Evolutionary conservation across 352 stramenopile species (phyloP).

Genomic region (Globisporangium paroecandrum): DNA sequence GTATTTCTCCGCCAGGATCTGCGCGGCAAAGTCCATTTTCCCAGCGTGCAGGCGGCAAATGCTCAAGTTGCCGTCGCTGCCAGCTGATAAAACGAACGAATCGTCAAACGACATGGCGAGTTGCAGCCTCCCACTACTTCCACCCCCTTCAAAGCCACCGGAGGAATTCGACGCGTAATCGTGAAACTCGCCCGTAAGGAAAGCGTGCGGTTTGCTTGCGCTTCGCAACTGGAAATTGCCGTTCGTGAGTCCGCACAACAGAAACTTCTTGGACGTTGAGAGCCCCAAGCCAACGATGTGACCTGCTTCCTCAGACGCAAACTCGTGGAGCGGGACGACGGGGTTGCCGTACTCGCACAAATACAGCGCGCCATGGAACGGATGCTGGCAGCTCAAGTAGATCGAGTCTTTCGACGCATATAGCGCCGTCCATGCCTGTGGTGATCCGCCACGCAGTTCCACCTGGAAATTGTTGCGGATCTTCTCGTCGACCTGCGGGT

Average conservation of each 20-base stretch:
- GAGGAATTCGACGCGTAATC: conserved; percentile 31
- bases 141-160: neutral
- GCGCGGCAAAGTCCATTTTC: conserved; percentile 43
- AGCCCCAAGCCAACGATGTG: conserved; percentile 39
- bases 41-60: conserved; percentile 60
- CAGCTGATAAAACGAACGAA: conserved; percentile 65
- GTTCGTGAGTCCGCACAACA: conserved; percentile 75
- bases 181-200: conserved; percentile 76
- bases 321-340: conserved; percentile 31
- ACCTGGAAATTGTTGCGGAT: conserved; percentile 48
- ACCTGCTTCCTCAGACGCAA: conserved; percentile 33
- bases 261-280: conserved; percentile 56
- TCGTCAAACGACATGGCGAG: conserved; percentile 83
- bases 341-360: conserved; percentile 29
- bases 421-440: conserved; percentile 34
- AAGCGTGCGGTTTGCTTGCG: conserved; percentile 45
- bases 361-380: conserved; percentile 34
- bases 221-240: conserved; percentile 80
- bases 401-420: conserved; percentile 42
- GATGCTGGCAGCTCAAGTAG: conserved; percentile 44
- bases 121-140: conserved; percentile 19
- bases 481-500: conserved; percentile 43
- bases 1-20: conserved; percentile 32
- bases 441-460: conserved; percentile 23
- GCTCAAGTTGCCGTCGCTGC: conserved; percentile 74